Base-by-base conservation (phyloP, 805 yeast species). In the Wickerhamiella shivajii region DNA sequence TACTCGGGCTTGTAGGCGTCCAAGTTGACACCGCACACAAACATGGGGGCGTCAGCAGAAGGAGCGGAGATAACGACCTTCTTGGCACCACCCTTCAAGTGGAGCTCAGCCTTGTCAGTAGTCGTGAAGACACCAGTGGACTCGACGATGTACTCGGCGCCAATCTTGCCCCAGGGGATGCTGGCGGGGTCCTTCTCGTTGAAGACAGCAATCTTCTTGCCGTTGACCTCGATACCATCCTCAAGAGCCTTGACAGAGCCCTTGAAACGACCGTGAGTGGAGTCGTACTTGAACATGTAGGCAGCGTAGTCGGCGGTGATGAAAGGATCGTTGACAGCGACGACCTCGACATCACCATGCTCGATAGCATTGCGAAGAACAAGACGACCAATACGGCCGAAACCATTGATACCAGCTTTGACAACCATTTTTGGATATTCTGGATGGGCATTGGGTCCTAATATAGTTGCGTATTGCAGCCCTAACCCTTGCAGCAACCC, bases 41-140 rank as follows among this genome's bases (percentile, higher is more conserved):
- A 83, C 93, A 83, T 81, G 62, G 93, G 94, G 48, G 93, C 93
- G 53, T 83, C 93, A 51, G 71, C 64, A 37, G 93, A 83, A 47
- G 94, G 94, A 52, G 94, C 94, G 46, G 94, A 83, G 63, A 83
- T 83, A 62, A 83, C 62, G 45, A 83, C 93, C 73, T 81, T 81
- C 75, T 81, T 78, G 65, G 93, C 93, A 66, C 93, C 93, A 51
- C 78, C 93, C 51, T 67, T 70, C 49, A 81, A 61, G 69, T 83
- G 94, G 61, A 76, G 77, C 56, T 69, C 68, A 46, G 92, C 90
- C 60, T 81, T 78, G 46, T 68, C 92, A 44, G 64, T 45, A 49
- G 70, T 70, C 67, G 84, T 83, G 78, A 83, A 83, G 53, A 83
- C 85, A 71, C 94, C 93, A 47, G 93, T 80, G 57, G 92, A 78